Evolutionary conservation across 176 grass and related monocot species (phyloP), one percentile per base, ranked within the genome.

Genomic region (Ampelocalamus luodianensis): DNA sequence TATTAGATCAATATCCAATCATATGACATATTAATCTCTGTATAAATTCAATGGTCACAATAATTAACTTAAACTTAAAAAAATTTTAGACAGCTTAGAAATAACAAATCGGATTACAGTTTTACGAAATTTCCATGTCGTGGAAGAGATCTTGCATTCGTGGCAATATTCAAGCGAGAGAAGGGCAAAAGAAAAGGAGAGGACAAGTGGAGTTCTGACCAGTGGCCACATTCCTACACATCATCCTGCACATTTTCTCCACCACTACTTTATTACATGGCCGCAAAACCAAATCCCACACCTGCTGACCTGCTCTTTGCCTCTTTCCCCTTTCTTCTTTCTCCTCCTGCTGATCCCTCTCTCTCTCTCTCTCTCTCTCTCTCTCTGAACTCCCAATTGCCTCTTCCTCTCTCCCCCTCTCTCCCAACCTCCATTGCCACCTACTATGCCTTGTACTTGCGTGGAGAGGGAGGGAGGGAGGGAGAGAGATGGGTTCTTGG

Each of bases 401-500:
- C 83, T 79, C 77, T 29, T 58, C 46, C 74, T 55, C 78, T 2
- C 68, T 22, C 62, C 20, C 78, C 15, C 38, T 22, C 64, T 22
- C 64, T 16, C 0, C 51, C 55, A 34, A 59, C 63, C 61, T 54
- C 88, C 65, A 66, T 59, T 72, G 78, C 71, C 43, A 18, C 22
- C 73, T 74, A 38, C 79, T 36, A 46, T 43, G 20, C 43, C 44
- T 58, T 51, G 73, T 39, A 37, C 78, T 53, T 45, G 8, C 61
- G 8, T 8, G 24, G 50, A 42, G 8, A 48, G 54, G 24, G 50
- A 42, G 8, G 56, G 53, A 20, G 17, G 18, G 45, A 15, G 24
- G 40, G 34, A 36, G 71, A 37, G 37, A 6, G 71, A 77, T 84
- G 76, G 65, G 71, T 85, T 82, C 51, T 89, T 34, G 77, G 76